phyloP scores from a whole-genome alignment of 805 yeast species.

The Lachancea nothofagi region DNA sequence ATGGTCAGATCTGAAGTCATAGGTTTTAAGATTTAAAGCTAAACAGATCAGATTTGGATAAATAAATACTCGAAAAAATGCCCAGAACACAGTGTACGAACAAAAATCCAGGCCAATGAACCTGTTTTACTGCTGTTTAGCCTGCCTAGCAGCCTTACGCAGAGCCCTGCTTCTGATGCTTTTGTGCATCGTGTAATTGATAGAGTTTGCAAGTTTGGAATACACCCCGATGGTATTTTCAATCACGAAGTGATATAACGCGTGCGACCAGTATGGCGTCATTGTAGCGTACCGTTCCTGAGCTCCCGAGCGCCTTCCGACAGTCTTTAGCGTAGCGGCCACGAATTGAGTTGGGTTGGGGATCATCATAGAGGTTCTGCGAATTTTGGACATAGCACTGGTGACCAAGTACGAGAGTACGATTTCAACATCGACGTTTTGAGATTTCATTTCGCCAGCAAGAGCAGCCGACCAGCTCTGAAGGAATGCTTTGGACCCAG shows the following conservation, averaged over 20 bases:
- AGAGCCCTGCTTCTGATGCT: conserved; percentile 78
- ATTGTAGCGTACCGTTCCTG: conserved; percentile 81
- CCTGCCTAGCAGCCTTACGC: conserved; percentile 44
- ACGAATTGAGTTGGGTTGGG: conserved; percentile 85
- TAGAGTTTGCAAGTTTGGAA: conserved; percentile 58
- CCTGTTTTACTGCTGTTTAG: conserved; percentile 24
- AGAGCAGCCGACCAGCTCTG: conserved; percentile 90
- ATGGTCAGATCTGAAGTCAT: background rate
- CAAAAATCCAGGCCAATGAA: background rate
- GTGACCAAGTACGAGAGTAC: conserved; percentile 86
- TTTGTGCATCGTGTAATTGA: conserved; percentile 74
- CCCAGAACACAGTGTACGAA: conserved; percentile 7
- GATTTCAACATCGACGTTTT: conserved; percentile 78
- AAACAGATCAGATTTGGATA: no score
- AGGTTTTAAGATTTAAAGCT: background rate
- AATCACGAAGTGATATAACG: conserved; percentile 78
- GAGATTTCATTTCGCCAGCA: conserved; percentile 70
- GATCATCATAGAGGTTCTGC: conserved; percentile 63
- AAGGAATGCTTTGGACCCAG: conserved; percentile 93
- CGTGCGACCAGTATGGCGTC: conserved; percentile 94
- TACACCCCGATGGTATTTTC: conserved; percentile 78
- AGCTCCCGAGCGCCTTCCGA: conserved; percentile 88
- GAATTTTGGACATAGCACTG: conserved; percentile 92
- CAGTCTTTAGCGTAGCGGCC: conserved; percentile 53
- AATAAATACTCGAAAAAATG: conserved; percentile 3